phyloP scores from a whole-genome alignment of 1,284 basidiomycete genomes.

The Rhodotorula sp. region DNA sequence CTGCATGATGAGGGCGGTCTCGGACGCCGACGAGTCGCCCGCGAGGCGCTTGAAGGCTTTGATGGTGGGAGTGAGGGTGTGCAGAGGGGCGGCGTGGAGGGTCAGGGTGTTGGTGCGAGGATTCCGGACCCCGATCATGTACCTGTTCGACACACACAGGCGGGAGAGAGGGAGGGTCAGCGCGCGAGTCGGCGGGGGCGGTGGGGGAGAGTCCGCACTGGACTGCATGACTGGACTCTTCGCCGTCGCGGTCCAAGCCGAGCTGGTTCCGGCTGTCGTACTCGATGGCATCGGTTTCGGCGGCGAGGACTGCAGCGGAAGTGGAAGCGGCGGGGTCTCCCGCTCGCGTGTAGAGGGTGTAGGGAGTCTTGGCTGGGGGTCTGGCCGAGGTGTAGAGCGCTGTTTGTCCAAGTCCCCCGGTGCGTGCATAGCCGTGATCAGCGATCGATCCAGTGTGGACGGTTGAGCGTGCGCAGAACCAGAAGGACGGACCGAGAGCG shows the following conservation, averaged over 20 bases:
- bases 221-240: conserved; percentile 21
- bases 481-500: conserved; percentile 24
- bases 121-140: conserved; percentile 56
- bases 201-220: too few species aligned
- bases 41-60: conserved; percentile 65
- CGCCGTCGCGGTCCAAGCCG: neutral
- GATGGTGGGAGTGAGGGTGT: conserved; percentile 71
- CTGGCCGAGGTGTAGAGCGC: conserved; percentile 31
- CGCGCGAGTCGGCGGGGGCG: too few species aligned
- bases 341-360: conserved; percentile 22
- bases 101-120: conserved; percentile 66
- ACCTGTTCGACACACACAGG: neutral
- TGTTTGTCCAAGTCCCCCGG: too few species aligned
- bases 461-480: neutral
- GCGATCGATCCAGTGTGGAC: too few species aligned
- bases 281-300: conserved; percentile 35
- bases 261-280: conserved; percentile 34
- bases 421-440: too few species aligned
- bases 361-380: conserved; percentile 31
- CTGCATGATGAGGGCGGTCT: conserved; percentile 20
- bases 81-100: conserved; percentile 67
- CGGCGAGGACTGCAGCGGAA: conserved; percentile 26
- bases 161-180: neutral
- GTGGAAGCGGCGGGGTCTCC: neutral
- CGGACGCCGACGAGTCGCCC: conserved; percentile 21